Base-by-base conservation (phyloP, 805 yeast genomes). In the Starmerella roubikii region DNA sequence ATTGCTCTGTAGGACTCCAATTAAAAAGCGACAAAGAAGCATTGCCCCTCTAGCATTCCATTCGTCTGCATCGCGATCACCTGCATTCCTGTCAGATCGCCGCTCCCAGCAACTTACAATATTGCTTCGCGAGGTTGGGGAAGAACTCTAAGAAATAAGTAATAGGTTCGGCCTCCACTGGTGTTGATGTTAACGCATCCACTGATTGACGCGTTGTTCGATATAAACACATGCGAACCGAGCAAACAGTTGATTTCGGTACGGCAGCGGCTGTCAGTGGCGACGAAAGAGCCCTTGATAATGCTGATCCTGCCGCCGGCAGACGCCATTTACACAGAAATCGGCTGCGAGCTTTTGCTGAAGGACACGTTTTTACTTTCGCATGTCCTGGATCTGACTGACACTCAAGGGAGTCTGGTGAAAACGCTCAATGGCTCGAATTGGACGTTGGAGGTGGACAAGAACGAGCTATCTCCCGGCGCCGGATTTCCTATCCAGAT, bases 171-270 rank as follows among this genome's bases (percentile, higher is more conserved):
- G n/a, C n/a, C n/a, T n/a, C n/a, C n/a, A n/a, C n/a, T n/a, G n/a
- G n/a, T n/a, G n/a, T n/a, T n/a, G 18, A 46, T 46, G 49, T 32
- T 42, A 19, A 27, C 15, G 31, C 49, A 49, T 34, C 50, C 52
- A 17, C 16, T 51, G 32, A 41, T 51, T 22, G 31, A 41, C 13
- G 54, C 54, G 1, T 30, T 51, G 12, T 49, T 51, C 35, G 34
- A 50, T 23, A 46, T 39, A 28, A 13, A 36, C 10, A 24, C 43
- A 5, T 32, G 38, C 12, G 30, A 25, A 7, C 47, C 53, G 11
- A 48, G 50, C 40, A 38, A 45, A 23, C 49, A 45, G 20, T 26
- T 45, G 26, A 35, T 13, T 15, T 20, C 15, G 16, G 46, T 28
- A 18, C 44, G 46, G 15, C 16, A 19, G 7, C 27, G 18, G 6